These are phyloP conservation scores for Lachancea sp. DNA, from an alignment of 805 yeast species.

Conservation along the genomic window DNA sequence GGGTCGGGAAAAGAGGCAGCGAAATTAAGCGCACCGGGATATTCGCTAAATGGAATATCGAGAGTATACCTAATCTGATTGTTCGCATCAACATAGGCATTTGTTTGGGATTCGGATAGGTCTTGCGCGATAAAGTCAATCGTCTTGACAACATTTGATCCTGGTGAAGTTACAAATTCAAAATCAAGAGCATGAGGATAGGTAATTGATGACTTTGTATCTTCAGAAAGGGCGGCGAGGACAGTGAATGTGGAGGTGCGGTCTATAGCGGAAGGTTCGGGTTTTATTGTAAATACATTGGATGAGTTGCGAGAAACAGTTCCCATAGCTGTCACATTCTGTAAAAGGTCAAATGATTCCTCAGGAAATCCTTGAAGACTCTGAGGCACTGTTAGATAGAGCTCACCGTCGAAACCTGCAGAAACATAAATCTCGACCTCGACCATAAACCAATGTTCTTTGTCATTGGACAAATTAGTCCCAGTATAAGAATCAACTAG, in stretches of 20 bases:
- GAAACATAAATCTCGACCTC: slow-evolving; percentile 24
- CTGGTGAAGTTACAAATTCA: slow-evolving; percentile 20
- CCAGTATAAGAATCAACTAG: slow-evolving; percentile 23
- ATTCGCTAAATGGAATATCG: slow-evolving; percentile 22
- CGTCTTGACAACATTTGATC: slow-evolving; percentile 14
- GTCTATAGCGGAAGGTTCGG: slow-evolving; percentile 11
- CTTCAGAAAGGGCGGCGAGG: slow-evolving; percentile 19
- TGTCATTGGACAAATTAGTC: slow-evolving; percentile 20
- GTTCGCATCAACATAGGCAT: slow-evolving; percentile 23
- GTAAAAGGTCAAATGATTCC: slow-evolving; percentile 16
- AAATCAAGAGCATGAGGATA: slow-evolving; percentile 18
- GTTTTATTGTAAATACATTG: slow-evolving; percentile 21
- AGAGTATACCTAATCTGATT: slow-evolving; percentile 28
- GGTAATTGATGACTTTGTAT: slow-evolving; percentile 13
- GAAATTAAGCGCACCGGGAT: slow-evolving; percentile 17
- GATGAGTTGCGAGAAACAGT: slow-evolving; percentile 17
- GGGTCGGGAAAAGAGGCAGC: slow-evolving; percentile 14
- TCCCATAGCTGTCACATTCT: slow-evolving; percentile 18
- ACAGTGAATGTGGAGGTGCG: slow-evolving; percentile 23
- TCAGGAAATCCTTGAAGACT: slow-evolving; percentile 21
- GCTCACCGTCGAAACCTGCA: slow-evolving; percentile 15
- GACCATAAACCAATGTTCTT: slow-evolving; percentile 26
- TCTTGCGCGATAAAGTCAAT: slow-evolving; percentile 21
- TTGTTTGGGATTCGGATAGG: slow-evolving; percentile 16
- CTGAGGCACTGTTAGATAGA: slow-evolving; percentile 23